Evolutionary conservation across 192 early-diverging fungal species (phyloP).

Genomic region (Entomortierella beljakovae): DNA sequence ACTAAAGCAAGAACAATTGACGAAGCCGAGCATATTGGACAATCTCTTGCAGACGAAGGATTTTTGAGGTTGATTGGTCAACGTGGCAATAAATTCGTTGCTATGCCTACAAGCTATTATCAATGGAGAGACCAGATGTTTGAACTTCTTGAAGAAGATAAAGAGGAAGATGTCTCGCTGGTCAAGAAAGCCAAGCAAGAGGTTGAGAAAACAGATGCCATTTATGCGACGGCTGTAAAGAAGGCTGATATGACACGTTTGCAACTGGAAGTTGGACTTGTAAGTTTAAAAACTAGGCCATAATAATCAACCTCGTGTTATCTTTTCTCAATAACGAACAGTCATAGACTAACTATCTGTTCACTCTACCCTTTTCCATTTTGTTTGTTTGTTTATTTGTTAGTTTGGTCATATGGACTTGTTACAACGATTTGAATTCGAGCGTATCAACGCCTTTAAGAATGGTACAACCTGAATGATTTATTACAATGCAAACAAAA

Average conservation of each 20-base stretch:
- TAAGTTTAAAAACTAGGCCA: conserved; percentile 39
- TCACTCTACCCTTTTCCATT: neutral
- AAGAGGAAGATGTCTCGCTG: conserved; percentile 32
- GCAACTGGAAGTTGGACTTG: conserved; percentile 75
- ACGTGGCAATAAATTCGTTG: conserved; percentile 75
- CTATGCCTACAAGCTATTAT: conserved; percentile 70
- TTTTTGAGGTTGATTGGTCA: conserved; percentile 76
- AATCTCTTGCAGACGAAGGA: conserved; percentile 72
- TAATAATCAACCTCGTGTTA: too few species aligned
- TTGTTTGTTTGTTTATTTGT: neutral
- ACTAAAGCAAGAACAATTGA: conserved; percentile 68
- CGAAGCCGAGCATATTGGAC: conserved; percentile 76
- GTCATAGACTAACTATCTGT: neutral
- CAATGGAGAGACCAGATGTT: conserved; percentile 77
- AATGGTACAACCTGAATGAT: conserved; percentile 44
- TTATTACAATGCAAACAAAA: neutral
- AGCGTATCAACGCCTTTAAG: conserved; percentile 62
- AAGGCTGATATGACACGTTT: conserved; percentile 74
- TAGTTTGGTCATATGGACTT: conserved; percentile 66
- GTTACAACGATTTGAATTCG: conserved; percentile 61
- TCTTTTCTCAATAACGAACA: too few species aligned
- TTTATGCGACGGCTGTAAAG: conserved; percentile 72
- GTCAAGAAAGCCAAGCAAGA: conserved; percentile 59
- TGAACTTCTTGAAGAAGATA: conserved; percentile 58
- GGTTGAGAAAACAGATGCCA: conserved; percentile 74